These are phyloP conservation scores for Fusarium sp. DNA, from an alignment of 2,329 filamentous ascomycete species.

Conservation along the genomic window DNA sequence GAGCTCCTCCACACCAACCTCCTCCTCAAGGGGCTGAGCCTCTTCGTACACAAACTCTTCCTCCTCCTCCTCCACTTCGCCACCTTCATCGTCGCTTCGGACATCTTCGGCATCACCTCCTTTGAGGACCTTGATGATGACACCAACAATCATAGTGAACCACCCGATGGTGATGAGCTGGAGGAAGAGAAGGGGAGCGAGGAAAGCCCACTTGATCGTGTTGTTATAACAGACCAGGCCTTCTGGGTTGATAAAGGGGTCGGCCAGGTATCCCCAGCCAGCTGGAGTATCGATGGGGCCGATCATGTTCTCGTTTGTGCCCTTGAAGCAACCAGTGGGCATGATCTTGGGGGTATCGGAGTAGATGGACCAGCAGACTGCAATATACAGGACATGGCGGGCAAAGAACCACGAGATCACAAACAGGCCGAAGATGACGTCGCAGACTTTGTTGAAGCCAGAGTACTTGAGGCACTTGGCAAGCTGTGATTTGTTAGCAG, in stretches of 20 bases:
- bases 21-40: slow-evolving; percentile 71
- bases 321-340: slow-evolving; percentile 75
- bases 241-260: slow-evolving; percentile 75
- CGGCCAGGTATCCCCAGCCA: slow-evolving; percentile 70
- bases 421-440: slow-evolving; percentile 84
- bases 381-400: slow-evolving; percentile 82
- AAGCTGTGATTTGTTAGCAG: slow-evolving; percentile 72
- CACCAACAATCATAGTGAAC: slow-evolving; percentile 88
- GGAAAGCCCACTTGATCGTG: slow-evolving; percentile 78
- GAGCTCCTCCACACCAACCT: slow-evolving; percentile 77
- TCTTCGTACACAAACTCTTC: slow-evolving; percentile 64
- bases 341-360: slow-evolving; percentile 33
- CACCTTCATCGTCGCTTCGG: slow-evolving; percentile 80
- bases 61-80: slow-evolving; percentile 70
- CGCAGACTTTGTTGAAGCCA: slow-evolving; percentile 78
- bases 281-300: slow-evolving; percentile 63
- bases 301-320: slow-evolving; percentile 61
- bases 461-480: slow-evolving; percentile 96
- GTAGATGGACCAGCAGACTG: slow-evolving; percentile 76
- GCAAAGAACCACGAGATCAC: slow-evolving; percentile 84
- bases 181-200: slow-evolving; percentile 78
- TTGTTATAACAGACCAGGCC: slow-evolving; percentile 83
- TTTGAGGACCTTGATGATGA: slow-evolving; percentile 80
- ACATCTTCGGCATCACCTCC: slow-evolving; percentile 84
- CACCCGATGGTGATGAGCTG: slow-evolving; percentile 84